Percentiles rank a stretch among this genome's conserved stretches.
Conservation (phyloP, 139 green algal genomes). For the Picochlorum sp. region DNA sequence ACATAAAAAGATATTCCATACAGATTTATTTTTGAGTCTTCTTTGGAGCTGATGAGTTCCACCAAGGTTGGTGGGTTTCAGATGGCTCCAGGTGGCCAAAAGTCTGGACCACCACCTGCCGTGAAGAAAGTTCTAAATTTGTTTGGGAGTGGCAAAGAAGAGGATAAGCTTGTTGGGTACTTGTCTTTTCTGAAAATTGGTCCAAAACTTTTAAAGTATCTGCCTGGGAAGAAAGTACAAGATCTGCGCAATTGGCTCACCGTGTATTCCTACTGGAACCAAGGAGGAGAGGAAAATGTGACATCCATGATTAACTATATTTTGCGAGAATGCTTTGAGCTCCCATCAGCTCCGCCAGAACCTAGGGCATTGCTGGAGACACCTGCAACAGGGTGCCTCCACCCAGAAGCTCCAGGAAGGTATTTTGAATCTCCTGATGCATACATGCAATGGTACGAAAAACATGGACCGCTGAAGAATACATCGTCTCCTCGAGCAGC, state of each 20-base stretch:
- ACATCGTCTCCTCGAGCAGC: conserved; percentile 45
- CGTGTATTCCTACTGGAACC: conserved; percentile 93
- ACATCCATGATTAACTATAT: conserved; percentile 86
- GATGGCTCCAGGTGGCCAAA: conserved; percentile 53
- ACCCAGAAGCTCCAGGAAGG: conserved; percentile 57
- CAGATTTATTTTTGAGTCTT: conserved; percentile 90
- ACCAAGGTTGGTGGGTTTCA: conserved; percentile 66
- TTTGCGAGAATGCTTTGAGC: conserved; percentile 51
- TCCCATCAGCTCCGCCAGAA: conserved; percentile 7
- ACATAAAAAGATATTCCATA: conserved; percentile 57
- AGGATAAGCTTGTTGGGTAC: conserved; percentile 93
- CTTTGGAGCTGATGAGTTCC: conserved; percentile 88
- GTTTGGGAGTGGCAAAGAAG: conserved; percentile 82
- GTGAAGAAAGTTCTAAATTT: conserved; percentile 88
- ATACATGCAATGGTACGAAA: conserved; percentile 78
- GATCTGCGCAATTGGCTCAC: conserved; percentile 94
- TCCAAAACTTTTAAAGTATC: conserved; percentile 90
- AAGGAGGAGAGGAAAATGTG: conserved; percentile 74
- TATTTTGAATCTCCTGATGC: conserved; percentile 64
- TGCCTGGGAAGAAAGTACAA: conserved; percentile 79
- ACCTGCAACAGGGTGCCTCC: conserved; percentile 81
- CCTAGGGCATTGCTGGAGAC: conserved; percentile 60
- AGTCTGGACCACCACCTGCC: conserved; percentile 72
- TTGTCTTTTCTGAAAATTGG: conserved; percentile 86
- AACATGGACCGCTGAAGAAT: conserved; percentile 36